Percentiles rank a stretch among this genome's conserved stretches.
These are phyloP conservation scores for Cladosporium velox DNA, from an alignment of 2,329 filamentous ascomycete species.

Conservation along the genomic window DNA sequence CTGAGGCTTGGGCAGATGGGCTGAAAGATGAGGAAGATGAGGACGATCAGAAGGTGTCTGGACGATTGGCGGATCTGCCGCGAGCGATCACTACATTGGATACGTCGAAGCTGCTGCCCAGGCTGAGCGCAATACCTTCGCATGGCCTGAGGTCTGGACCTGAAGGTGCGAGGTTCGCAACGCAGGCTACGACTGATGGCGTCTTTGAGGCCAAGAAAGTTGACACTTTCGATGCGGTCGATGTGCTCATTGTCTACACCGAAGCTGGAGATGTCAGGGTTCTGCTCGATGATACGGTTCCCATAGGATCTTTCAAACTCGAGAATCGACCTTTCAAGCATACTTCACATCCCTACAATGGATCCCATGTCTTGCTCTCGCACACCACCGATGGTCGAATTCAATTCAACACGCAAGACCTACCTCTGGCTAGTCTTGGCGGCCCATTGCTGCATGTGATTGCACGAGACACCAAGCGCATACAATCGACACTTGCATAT, in stretches of 20 bases:
- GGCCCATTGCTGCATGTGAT: conserved; percentile 74
- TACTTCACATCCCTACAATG: conserved; percentile 69
- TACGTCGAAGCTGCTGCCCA: conserved; percentile 73
- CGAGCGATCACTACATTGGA: conserved; percentile 73
- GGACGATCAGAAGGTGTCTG: conserved; percentile 43
- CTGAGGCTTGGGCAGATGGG: conserved; percentile 33
- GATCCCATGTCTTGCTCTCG: conserved; percentile 72
- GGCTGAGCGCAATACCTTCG: conserved; percentile 51
- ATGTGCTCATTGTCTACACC: conserved; percentile 21
- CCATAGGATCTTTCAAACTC: conserved; percentile 30
- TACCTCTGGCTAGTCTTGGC: conserved; percentile 32
- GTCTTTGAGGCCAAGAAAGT: conserved; percentile 28
- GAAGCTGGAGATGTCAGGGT: conserved; percentile 27
- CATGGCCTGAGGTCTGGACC: conserved; percentile 52
- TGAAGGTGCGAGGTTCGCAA: conserved; percentile 32
- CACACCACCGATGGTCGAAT: conserved; percentile 16
- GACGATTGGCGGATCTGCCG: conserved; percentile 53
- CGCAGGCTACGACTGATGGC: conserved; percentile 31
- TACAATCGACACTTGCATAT: conserved; percentile 86
- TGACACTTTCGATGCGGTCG: conserved; percentile 10
- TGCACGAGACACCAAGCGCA: conserved; percentile 77
- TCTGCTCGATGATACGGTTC: conserved; percentile 35
- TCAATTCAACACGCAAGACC: conserved; percentile 25
- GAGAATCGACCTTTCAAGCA: conserved; percentile 48
- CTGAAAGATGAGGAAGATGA: conserved; percentile 21